Percentiles rank a stretch among this genome's conserved stretches.
phyloP scores from a whole-genome alignment of 139 green algal genomes.

The Chlorella sp. region DNA sequence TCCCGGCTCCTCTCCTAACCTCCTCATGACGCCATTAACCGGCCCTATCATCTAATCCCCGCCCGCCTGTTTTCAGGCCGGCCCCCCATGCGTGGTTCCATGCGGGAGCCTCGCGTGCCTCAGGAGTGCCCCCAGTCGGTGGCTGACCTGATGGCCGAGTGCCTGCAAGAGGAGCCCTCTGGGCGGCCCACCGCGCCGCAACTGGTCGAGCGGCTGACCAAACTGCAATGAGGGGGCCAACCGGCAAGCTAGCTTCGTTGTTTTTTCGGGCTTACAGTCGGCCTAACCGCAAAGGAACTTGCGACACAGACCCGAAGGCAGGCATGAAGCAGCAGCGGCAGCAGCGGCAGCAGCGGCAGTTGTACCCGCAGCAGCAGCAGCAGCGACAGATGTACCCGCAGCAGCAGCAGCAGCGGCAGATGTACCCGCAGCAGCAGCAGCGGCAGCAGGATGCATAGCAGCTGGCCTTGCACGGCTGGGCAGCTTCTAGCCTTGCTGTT shows the following conservation, averaged over 20 bases:
- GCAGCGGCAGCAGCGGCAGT: neutral
- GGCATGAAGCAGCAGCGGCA: neutral
- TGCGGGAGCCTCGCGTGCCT: constrained; percentile 24
- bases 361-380: neutral
- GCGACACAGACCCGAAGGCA: neutral
- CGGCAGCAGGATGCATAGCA: neutral
- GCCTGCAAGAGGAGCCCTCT: constrained; percentile 19
- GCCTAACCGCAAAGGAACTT: too few species aligned
- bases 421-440: neutral
- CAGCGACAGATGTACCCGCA: neutral
- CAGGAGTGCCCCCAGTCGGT: constrained; percentile 22
- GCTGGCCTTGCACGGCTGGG: too few species aligned
- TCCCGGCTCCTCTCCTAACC: neutral
- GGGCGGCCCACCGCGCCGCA: constrained; percentile 14
- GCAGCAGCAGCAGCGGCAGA: neutral
- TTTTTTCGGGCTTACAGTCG: too few species aligned
- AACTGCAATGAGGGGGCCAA: constrained; percentile 5
- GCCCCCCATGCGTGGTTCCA: constrained; percentile 16
- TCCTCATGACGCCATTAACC: too few species aligned
- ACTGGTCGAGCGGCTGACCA: constrained; percentile 19
- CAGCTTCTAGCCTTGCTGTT: too few species aligned
- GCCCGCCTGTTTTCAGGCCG: neutral
- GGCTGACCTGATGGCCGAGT: constrained; percentile 1
- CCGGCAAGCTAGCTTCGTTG: neutral
- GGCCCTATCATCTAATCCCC: neutral